Conservation (phyloP, 305 asterid genomes). For the Andrographis paniculata region DNA sequence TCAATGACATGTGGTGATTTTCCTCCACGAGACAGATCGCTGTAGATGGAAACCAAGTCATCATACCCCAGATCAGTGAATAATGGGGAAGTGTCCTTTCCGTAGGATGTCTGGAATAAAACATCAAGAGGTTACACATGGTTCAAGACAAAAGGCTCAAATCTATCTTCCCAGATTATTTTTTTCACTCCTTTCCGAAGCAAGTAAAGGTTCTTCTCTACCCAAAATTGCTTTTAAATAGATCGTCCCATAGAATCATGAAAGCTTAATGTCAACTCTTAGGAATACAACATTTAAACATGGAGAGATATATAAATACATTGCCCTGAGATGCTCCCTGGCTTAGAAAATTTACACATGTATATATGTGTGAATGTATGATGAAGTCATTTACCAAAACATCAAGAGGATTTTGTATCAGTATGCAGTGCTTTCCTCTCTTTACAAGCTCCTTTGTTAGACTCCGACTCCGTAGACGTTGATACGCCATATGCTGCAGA, state of each 20-base stretch:
- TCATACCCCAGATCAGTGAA: slow-evolving; percentile 60
- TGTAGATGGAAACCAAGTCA: slow-evolving; percentile 51
- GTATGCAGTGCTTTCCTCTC: slow-evolving; percentile 28
- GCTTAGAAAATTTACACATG: slow-evolving; percentile 3
- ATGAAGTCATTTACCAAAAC: slow-evolving; percentile 7
- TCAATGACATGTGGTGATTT: slow-evolving; percentile 65
- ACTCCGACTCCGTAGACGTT: slow-evolving; percentile 58
- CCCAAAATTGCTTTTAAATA: not conserved
- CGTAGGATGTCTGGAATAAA: slow-evolving; percentile 60
- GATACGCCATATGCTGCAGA: slow-evolving; percentile 87
- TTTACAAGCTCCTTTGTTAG: slow-evolving; percentile 37
- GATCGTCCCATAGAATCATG: no score
- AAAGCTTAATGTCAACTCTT: not conserved
- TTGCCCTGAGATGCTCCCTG: slow-evolving; percentile 7
- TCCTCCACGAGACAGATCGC: slow-evolving; percentile 53
- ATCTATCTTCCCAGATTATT: slow-evolving; percentile 5
- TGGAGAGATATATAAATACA: not conserved
- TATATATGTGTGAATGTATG: not conserved
- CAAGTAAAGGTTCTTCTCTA: not conserved
- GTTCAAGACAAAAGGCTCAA: slow-evolving; percentile 7
- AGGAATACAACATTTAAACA: not conserved
- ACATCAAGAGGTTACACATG: slow-evolving; percentile 20
- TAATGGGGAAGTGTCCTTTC: slow-evolving; percentile 58
- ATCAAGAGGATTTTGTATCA: slow-evolving; percentile 72
- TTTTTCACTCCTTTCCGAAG: slow-evolving; percentile 4